phyloP scores from a whole-genome alignment of 116 monocot genomes.

The Dioscorea cayenensis region DNA sequence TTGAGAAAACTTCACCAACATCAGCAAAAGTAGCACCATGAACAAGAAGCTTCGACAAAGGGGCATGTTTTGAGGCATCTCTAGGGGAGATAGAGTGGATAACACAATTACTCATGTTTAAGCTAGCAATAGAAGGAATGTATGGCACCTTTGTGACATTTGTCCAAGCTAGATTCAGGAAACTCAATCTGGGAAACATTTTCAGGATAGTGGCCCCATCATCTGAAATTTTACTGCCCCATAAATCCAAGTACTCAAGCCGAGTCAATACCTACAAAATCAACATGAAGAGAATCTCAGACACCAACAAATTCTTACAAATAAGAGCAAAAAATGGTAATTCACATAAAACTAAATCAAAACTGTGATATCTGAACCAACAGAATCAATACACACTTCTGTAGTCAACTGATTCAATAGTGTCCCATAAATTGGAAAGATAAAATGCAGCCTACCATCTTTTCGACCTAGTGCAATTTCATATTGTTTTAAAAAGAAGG shows the following conservation, averaged over 20 bases:
- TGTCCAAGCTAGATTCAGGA: constrained; percentile 83
- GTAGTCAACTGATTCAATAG: neutral
- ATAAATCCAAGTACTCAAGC: constrained; percentile 71
- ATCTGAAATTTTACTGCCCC: constrained; percentile 76
- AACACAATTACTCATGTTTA: constrained; percentile 82
- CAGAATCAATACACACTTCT: neutral
- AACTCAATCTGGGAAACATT: constrained; percentile 47
- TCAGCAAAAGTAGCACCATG: constrained; percentile 45
- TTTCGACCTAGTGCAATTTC: too few species aligned
- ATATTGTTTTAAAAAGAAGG: too few species aligned
- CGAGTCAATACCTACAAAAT: constrained; percentile 49
- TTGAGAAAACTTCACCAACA: constrained; percentile 33
- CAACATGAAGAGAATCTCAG: neutral
- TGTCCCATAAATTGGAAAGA: neutral
- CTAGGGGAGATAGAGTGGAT: constrained; percentile 47
- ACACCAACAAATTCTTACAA: too few species aligned
- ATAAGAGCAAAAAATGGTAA: neutral
- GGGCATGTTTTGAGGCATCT: constrained; percentile 5
- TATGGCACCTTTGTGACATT: constrained; percentile 52
- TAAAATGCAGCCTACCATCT: too few species aligned
- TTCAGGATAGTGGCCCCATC: constrained; percentile 41
- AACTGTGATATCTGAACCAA: neutral
- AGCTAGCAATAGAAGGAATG: constrained; percentile 47
- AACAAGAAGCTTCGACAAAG: constrained; percentile 49
- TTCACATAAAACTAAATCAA: neutral